Evolutionary conservation across 176 grass and related monocot species (phyloP), one percentile per base, ranked within the genome.

Genomic region (Thalia dealbata): DNA sequence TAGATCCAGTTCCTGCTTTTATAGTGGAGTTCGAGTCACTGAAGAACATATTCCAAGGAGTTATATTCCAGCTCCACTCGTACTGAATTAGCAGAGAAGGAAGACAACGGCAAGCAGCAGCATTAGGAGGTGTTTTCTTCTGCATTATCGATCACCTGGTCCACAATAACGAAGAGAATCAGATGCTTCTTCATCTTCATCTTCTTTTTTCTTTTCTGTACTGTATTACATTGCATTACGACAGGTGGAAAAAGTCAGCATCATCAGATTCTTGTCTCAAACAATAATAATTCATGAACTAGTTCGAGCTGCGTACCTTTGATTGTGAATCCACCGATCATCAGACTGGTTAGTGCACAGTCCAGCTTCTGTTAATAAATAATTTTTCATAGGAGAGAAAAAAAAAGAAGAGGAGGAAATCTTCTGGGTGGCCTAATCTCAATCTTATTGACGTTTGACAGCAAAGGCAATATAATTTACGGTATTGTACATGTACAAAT

Each of bases 201-300:
- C 64, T 63, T 63, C 11, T 0, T 19, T 58, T 6, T 13, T 8
- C 9, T 44, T 10, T 48, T 48, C 11, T 48, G 45, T 48, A 10
- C 11, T 48, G 45, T 9, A 10, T 48, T n/a, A 7, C 54, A 52
- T 18, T 58, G 16, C 54, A 58, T 58, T 58, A n/a, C 54, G 54
- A 58, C 0, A n/a, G 54, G 54, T 38, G 6, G 54, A 58, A n/a
- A n/a, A 21, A 58, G 18, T 58, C 13, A 32, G 16, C 65, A 12
- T 44, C 21, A 44, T 0, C 21, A n/a, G 65, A 68, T 68, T 68
- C 65, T 68, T 42, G 65, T 68, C 65, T 35, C 35, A 68, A 68
- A 38, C 32, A 38, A 68, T 68, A 38, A 68, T 68, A 68, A 68
- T 68, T 43, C 65, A 41, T 5, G 19, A 22, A 41, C 54, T n/a